These are phyloP conservation scores for Talaromyces sp. DNA, from an alignment of 2,329 filamentous ascomycete genomes.

Conservation along the genomic window DNA sequence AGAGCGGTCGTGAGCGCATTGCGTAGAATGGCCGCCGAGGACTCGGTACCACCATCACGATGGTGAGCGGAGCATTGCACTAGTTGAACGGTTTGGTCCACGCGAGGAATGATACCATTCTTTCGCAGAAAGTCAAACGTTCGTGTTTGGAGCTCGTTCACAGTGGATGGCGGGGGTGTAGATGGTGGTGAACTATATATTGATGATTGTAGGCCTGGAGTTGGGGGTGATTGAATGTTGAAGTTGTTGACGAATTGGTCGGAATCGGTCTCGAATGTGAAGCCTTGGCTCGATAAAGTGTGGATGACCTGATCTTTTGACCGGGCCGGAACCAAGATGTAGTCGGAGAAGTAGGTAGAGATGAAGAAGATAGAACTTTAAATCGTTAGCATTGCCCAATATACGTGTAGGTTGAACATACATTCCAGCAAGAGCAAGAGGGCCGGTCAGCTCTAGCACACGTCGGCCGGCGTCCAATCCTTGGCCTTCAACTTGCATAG, in stretches of 20 bases:
- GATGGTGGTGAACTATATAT: constrained; percentile 46
- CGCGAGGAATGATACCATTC: constrained; percentile 68
- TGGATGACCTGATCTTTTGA: constrained; percentile 70
- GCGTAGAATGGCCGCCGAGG: constrained; percentile 39
- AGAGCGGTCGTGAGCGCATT: constrained; percentile 38
- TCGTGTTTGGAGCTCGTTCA: constrained; percentile 74
- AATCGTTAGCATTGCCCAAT: neutral
- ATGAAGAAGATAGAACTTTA: constrained; percentile 89
- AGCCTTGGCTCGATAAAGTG: constrained; percentile 74
- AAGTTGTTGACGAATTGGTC: constrained; percentile 62
- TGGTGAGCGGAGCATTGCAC: constrained; percentile 74
- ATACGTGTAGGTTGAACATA: constrained; percentile 35
- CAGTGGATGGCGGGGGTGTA: constrained; percentile 73
- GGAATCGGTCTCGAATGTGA: constrained; percentile 71
- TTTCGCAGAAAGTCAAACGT: constrained; percentile 83
- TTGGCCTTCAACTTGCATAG: constrained; percentile 84
- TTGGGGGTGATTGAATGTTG: constrained; percentile 46
- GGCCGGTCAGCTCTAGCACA: constrained; percentile 86
- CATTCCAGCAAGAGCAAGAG: constrained; percentile 86
- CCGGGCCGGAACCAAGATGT: constrained; percentile 81
- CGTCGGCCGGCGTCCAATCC: constrained; percentile 87
- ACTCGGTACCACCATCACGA: constrained; percentile 34
- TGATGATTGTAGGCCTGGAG: constrained; percentile 31
- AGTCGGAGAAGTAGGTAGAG: constrained; percentile 96
- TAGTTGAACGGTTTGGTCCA: constrained; percentile 66